Base-by-base conservation (phyloP, 768 basidiomycete genomes). In the Steccherinum ochraceum region DNA sequence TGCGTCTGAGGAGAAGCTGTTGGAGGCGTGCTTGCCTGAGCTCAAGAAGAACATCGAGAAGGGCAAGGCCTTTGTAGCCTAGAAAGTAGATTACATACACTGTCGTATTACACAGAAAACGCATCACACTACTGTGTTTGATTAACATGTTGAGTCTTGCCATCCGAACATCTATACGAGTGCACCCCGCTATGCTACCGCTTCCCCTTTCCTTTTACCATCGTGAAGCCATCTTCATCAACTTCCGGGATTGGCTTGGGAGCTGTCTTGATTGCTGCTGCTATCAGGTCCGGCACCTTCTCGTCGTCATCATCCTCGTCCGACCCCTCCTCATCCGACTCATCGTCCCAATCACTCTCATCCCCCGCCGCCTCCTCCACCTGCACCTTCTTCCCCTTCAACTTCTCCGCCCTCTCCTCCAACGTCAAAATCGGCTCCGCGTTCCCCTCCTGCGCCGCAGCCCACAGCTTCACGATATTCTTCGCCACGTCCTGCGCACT, bases 1-100 rank as follows among this genome's bases (percentile, higher is more conserved):
- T 26, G 74, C 83, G 24, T 79, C 85, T 64, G 96, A 99, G 75
- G 69, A 93, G 78, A 80, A 81, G 66, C 78, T 96, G 52, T 73
- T 99, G 61, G 86, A 82, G 21, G 93, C 85, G 25, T 91, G 88
- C 76, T 67, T 93, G 61, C 90, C 91, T 57, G 91, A 93, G 60
- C 81, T 99, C 62, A 89, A 89, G 82, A 93, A 89, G 84, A 97
- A 96, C 82, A 95, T 97, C 61, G 89, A 90, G 72, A 97, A 93
- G 84, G 93, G 93, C 71, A 82, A 77, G 70, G 77, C 79, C 41
- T 91, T 90, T 56, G 86, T 80, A 58, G 78, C 59, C 49, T 58
- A 61, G 57, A 49, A n/a, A 51, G 21, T 57, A 52, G 51, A 25
- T n/a, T n/a, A 25, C 27, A 40, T 49, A 19, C 16, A 16, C 12